Evolutionary conservation across 192 early-diverging fungal genomes (phyloP).

Genomic region (Coemansia sp.): DNA sequence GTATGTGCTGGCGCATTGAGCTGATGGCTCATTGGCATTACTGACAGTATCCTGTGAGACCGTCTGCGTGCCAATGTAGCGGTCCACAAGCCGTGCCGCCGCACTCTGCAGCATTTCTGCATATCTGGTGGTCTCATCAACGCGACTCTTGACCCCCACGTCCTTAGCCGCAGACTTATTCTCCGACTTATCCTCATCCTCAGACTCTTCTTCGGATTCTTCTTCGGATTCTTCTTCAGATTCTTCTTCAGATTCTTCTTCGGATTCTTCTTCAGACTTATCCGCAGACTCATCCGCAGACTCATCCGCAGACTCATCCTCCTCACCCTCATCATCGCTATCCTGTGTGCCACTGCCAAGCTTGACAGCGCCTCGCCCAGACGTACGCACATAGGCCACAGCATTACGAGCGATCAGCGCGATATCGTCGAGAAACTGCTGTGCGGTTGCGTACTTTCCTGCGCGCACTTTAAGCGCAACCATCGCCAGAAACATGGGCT

Average conservation of each 20-base stretch:
- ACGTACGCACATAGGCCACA: constrained; percentile 9
- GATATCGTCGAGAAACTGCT: constrained; percentile 51
- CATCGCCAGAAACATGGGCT: constrained; percentile 58
- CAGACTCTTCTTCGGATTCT: too few species aligned
- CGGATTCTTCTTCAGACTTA: too few species aligned
- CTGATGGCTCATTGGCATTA: neutral
- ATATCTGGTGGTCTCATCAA: neutral
- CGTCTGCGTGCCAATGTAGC: neutral
- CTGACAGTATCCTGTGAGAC: neutral
- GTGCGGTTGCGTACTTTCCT: constrained; percentile 32
- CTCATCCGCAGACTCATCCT: too few species aligned
- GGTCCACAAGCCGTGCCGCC: constrained; percentile 5
- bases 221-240: too few species aligned
- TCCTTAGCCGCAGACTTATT: too few species aligned
- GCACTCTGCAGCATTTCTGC: constrained; percentile 1
- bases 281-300: too few species aligned
- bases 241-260: too few species aligned
- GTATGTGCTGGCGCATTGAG: neutral
- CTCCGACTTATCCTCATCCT: too few species aligned
- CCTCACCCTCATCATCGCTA: neutral
- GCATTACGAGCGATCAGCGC: constrained; percentile 34
- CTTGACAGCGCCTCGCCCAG: neutral
- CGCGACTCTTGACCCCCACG: neutral
- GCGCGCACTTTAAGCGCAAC: constrained; percentile 49
- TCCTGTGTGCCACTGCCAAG: neutral